phyloP scores from a whole-genome alignment of 352 stramenopile species.

The Achlya hypogyna region DNA sequence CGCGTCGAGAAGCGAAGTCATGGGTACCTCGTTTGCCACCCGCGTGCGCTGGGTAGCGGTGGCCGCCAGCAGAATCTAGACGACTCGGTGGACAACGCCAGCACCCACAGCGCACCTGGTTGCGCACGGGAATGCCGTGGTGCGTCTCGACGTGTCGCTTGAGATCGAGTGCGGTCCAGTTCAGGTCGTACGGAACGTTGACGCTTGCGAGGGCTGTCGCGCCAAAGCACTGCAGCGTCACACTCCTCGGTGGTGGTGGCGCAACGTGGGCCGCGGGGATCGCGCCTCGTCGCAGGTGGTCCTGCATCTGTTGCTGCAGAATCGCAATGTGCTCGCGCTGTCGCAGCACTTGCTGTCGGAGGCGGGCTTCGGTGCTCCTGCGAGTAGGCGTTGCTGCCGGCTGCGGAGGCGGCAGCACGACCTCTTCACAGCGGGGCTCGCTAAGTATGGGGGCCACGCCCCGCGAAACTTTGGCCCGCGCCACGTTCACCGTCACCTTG shows the following conservation, averaged over 20 bases:
- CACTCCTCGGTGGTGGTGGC: slow-evolving; percentile 1
- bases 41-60: slow-evolving; percentile 23
- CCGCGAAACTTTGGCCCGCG: too few species aligned
- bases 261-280: background rate
- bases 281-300: slow-evolving; percentile 24
- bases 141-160: slow-evolving; percentile 21
- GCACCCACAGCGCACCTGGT: slow-evolving; percentile 21
- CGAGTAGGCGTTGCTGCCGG: background rate
- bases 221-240: background rate
- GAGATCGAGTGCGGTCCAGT: background rate
- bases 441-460: too few species aligned
- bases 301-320: slow-evolving; percentile 55
- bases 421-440: too few species aligned
- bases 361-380: slow-evolving; percentile 12
- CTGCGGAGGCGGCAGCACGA: too few species aligned
- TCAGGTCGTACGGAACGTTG: background rate
- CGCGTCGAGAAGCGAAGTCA: background rate
- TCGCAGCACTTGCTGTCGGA: slow-evolving; percentile 15
- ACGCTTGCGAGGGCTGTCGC: background rate
- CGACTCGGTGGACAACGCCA: background rate
- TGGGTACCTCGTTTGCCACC: slow-evolving; percentile 6
- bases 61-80: slow-evolving; percentile 7
- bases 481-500: too few species aligned
- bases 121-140: slow-evolving; percentile 8
- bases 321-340: slow-evolving; percentile 48